Conservation (phyloP, 1,284 basidiomycete genomes). For the Neonothopanus nambi region DNA sequence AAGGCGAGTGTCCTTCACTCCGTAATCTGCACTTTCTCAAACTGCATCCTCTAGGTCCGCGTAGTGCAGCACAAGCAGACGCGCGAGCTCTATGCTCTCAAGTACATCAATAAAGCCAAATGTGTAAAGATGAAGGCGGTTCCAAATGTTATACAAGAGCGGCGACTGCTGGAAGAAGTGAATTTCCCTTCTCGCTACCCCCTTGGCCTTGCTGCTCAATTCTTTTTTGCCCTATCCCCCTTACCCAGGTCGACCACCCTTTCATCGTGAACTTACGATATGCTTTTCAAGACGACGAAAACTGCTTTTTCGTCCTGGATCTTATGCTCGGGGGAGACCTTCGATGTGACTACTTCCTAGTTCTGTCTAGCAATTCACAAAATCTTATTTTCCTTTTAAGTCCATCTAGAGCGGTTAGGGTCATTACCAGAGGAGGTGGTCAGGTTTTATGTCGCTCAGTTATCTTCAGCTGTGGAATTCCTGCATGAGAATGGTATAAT, state of each 20-base stretch:
- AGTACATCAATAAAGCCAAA: constrained; percentile 98
- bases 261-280: constrained; percentile 97
- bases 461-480: constrained; percentile 88
- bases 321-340: constrained; percentile 98
- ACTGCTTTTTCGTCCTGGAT: constrained; percentile 98
- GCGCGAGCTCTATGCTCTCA: constrained; percentile 92
- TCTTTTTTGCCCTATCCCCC: neutral
- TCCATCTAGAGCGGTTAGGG: constrained; percentile 91
- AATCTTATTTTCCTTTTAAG: constrained; percentile 40
- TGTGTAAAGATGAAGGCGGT: constrained; percentile 98
- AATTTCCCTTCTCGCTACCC: constrained; percentile 26
- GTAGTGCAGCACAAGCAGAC: constrained; percentile 99
- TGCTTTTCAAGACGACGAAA: constrained; percentile 99
- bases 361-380: constrained; percentile 4
- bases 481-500: constrained; percentile 93
- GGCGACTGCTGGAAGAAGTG: constrained; percentile 90
- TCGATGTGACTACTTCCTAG: constrained; percentile 68
- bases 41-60: constrained; percentile 66
- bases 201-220: constrained; percentile 13
- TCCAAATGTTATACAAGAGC: constrained; percentile 95
- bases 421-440: constrained; percentile 84
- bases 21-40: constrained; percentile 12
- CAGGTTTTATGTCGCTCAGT: constrained; percentile 88
- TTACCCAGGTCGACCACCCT: constrained; percentile 85
- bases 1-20: constrained; percentile 60